Conservation (phyloP, 805 yeast species). For the Kodamaea leandrae region DNA sequence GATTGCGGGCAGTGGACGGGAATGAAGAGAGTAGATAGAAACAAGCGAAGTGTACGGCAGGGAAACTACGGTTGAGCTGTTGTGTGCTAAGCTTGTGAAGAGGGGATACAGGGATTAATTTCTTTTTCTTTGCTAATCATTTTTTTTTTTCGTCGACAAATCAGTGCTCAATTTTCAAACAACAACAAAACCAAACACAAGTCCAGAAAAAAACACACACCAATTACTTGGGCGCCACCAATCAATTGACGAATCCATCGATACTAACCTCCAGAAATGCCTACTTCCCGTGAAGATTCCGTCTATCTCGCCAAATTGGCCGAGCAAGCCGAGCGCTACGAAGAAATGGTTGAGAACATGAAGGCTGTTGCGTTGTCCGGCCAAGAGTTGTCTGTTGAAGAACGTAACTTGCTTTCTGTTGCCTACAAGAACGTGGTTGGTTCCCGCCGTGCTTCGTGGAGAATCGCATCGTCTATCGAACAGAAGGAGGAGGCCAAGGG, state of each 20-base stretch:
- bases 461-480: conserved; percentile 96
- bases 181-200: conserved; percentile 8
- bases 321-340: conserved; percentile 99
- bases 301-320: conserved; percentile 97
- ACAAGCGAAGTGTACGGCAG: too few relatives aligned
- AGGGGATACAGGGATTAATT: conserved; percentile 6
- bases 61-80: too few relatives aligned
- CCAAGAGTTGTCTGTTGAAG: conserved; percentile 94
- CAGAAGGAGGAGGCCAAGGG: conserved; percentile 98
- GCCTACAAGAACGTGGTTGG: conserved; percentile 99
- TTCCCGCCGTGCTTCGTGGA: conserved; percentile 99
- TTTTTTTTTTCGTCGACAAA: conserved; percentile 12
- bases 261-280: conserved; percentile 41
- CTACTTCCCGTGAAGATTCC: conserved; percentile 93
- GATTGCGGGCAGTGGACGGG: too few relatives aligned
- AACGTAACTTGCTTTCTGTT: conserved; percentile 93
- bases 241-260: conserved; percentile 2
- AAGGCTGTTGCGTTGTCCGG: conserved; percentile 95
- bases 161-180: conserved; percentile 9
- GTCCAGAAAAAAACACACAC: conserved; percentile 4
- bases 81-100: not conserved
- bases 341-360: conserved; percentile 99
- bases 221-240: conserved; percentile 1
- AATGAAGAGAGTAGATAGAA: too few relatives aligned
- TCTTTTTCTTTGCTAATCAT: conserved; percentile 9